These are phyloP conservation scores for Daldinia sp. DNA, from an alignment of 2,329 filamentous ascomycete genomes.

Conservation along the genomic window DNA sequence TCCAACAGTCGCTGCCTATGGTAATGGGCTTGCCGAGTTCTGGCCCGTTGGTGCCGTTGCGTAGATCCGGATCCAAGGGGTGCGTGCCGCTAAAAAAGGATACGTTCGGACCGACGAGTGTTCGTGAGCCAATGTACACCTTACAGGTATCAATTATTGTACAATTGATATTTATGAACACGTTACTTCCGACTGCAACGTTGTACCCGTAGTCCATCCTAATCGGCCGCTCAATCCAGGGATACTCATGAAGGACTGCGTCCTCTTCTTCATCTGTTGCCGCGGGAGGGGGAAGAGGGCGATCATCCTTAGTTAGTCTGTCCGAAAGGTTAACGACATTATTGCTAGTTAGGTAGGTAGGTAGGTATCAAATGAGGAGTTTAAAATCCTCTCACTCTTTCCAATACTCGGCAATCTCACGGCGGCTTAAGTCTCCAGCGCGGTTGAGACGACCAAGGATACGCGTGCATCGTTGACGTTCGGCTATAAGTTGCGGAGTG, in stretches of 20 bases:
- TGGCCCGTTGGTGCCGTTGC: constrained; percentile 80
- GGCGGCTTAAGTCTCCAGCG: constrained; percentile 68
- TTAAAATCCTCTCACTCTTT: constrained; percentile 5
- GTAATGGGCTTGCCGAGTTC: constrained; percentile 79
- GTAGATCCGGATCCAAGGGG: constrained; percentile 78
- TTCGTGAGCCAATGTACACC: constrained; percentile 81
- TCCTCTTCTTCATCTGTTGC: constrained; percentile 73
- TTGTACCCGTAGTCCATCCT: constrained; percentile 84
- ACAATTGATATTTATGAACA: constrained; percentile 80
- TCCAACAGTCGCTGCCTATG: constrained; percentile 85
- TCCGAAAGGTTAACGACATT: constrained; percentile 2
- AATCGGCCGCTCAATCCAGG: constrained; percentile 78
- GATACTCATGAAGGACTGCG: constrained; percentile 69
- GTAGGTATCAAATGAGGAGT: constrained; percentile 56
- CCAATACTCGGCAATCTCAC: constrained; percentile 73
- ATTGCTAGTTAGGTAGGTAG: constrained; percentile 55
- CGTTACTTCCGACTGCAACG: constrained; percentile 74
- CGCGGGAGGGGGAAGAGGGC: constrained; percentile 70
- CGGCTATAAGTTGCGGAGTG: constrained; percentile 73
- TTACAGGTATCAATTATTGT: constrained; percentile 81
- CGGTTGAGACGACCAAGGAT: constrained; percentile 75
- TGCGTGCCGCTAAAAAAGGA: constrained; percentile 81
- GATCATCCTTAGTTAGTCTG: constrained; percentile 72
- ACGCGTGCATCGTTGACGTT: constrained; percentile 70
- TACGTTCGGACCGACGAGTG: constrained; percentile 82